Base-by-base conservation (phyloP, 768 basidiomycete genomes). In the Pleurotus sapidus region DNA sequence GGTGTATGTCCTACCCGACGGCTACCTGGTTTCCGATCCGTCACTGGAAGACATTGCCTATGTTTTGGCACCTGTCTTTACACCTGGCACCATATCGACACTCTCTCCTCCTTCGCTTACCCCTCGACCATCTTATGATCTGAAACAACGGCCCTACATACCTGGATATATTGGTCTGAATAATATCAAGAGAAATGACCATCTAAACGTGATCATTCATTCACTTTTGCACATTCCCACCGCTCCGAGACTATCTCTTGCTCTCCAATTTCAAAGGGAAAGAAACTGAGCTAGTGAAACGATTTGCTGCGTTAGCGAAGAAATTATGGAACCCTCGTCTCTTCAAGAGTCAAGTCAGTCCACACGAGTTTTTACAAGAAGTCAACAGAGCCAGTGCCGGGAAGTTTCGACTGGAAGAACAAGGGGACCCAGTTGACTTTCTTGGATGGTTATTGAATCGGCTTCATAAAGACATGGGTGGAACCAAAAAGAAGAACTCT, bases 351-450 rank as follows among this genome's bases (percentile, higher is more conserved):
- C 97, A 99, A 80, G 95, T 98, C 64, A 92, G 89, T 63, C 97
- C 97, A n/a, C 97, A 99, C 69, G 97, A 99, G 69, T 95, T 98
- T 70, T 74, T 99, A 56, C 97, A 99, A 72, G 97, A 98, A 73
- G 95, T 98, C 56, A 88, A 89, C 63, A 82, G 93, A 61, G 88
- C 89, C 49, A 95, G 93, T 65, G 82, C 76, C 46, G 95, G 93
- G 14, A 94, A 93, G 74, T 98, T 95, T 74, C 87, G 92, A 60
- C 79, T 98, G 62, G 95, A 96, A 66, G 81, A 91, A 67, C 93
- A 95, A 73, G 97, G 97, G 1, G 97, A 99, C 70, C 97, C 97
- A 12, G 86, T 93, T 1, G 97, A 98, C 65, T 99, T 98, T 67
- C 72, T 99, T 43, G 87, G 93, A 27, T 99, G 97, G 97, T 70